A percentile compares a stretch with the other conserved stretches of the same genome.
Evolutionary conservation across 768 basidiomycete genomes (phyloP).

Genomic region (Inosperma sp.): DNA sequence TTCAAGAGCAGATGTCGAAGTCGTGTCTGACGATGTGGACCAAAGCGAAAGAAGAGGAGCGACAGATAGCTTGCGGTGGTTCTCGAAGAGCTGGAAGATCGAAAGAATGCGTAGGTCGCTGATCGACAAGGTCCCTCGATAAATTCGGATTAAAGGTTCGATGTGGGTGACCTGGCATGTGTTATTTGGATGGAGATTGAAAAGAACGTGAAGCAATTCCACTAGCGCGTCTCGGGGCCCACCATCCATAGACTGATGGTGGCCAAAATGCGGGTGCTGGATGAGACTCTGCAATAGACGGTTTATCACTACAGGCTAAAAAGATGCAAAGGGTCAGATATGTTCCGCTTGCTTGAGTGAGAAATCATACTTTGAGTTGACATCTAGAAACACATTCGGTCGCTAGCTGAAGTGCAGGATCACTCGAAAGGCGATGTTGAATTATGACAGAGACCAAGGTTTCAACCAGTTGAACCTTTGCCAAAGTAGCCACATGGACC

Average conservation of each 20-base stretch:
- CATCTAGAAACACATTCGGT: conserved; percentile 36
- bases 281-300: conserved; percentile 71
- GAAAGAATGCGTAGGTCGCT: conserved; percentile 66
- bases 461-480: conserved; percentile 63
- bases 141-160: conserved; percentile 69
- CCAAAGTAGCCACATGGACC: conserved; percentile 24
- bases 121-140: conserved; percentile 64
- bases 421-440: conserved; percentile 51
- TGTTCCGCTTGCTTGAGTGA: neutral
- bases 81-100: conserved; percentile 77
- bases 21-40: conserved; percentile 45
- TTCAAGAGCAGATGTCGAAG: conserved; percentile 51
- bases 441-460: conserved; percentile 61
- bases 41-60: conserved; percentile 61
- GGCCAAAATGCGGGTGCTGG: conserved; percentile 62
- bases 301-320: conserved; percentile 67
- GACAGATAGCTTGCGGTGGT: conserved; percentile 59
- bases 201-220: conserved; percentile 58
- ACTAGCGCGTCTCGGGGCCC: conserved; percentile 45
- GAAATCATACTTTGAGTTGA: conserved; percentile 56
- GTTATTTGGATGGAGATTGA: conserved; percentile 71
- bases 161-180: conserved; percentile 84
- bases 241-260: conserved; percentile 25
- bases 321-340: neutral
- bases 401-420: conserved; percentile 41